A percentile compares a stretch with the other conserved stretches of the same genome.
phyloP scores from a whole-genome alignment of 257 asterid genomes.

The Petunia secreta region DNA sequence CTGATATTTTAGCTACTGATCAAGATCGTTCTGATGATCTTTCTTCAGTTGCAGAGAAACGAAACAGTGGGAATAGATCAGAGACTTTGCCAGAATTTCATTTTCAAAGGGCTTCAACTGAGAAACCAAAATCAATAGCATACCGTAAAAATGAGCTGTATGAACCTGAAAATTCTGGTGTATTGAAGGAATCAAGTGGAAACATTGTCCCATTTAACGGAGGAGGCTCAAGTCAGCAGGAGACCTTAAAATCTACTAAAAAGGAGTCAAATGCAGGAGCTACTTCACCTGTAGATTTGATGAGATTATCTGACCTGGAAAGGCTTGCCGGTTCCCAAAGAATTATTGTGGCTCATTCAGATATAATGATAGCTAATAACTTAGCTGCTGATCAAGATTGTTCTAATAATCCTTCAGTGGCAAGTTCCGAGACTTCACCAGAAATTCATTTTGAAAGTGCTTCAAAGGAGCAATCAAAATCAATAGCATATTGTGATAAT shows the following conservation, averaged over 20 bases:
- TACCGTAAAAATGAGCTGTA: conserved; percentile 46
- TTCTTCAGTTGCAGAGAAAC: conserved; percentile 43
- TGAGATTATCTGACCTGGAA: conserved; percentile 41
- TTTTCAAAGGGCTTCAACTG: conserved; percentile 40
- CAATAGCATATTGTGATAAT: conserved; percentile 43
- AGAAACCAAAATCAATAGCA: conserved; percentile 41
- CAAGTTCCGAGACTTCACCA: conserved; percentile 40
- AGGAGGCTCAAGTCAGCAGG: conserved; percentile 22
- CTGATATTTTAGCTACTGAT: conserved; percentile 32
- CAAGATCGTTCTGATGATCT: conserved; percentile 24
- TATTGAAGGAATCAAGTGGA: conserved; percentile 27
- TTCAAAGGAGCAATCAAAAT: conserved; percentile 39
- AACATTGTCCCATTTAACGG: conserved; percentile 23
- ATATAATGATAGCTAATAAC: conserved; percentile 29
- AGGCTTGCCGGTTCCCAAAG: conserved; percentile 49
- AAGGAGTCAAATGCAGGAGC: background rate
- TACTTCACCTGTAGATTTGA: conserved; percentile 32
- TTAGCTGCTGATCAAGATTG: conserved; percentile 27
- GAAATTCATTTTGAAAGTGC: conserved; percentile 38
- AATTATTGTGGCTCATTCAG: conserved; percentile 38
- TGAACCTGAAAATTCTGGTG: conserved; percentile 40
- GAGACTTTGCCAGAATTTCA: conserved; percentile 38
- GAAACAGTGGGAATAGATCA: conserved; percentile 39
- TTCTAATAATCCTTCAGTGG: conserved; percentile 37
- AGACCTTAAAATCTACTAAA: conserved; percentile 2